Evolutionary conservation across 352 stramenopile genomes (phyloP).

Genomic region (Globisporangium splendens): DNA sequence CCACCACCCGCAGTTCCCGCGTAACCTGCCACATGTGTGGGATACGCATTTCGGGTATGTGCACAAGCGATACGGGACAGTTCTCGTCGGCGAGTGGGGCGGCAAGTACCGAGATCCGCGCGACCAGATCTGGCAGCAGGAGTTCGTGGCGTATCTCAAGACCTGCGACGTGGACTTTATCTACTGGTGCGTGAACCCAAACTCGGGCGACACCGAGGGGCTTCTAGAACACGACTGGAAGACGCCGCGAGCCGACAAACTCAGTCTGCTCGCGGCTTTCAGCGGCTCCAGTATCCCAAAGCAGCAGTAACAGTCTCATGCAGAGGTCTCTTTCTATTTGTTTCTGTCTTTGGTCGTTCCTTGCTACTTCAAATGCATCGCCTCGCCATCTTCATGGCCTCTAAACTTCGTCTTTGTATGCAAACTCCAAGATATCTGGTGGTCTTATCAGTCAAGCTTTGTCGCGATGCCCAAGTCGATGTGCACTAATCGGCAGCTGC

Average conservation of each 20-base stretch:
- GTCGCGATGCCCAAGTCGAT: constrained; percentile 47
- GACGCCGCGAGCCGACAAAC: constrained; percentile 37
- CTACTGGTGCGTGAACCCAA: constrained; percentile 71
- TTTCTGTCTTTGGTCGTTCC: too few relatives aligned
- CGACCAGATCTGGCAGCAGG: constrained; percentile 47
- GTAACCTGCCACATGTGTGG: constrained; percentile 56
- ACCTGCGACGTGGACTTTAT: constrained; percentile 29
- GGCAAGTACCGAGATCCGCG: constrained; percentile 28
- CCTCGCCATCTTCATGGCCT: too few relatives aligned
- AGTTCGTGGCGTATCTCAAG: constrained; percentile 39
- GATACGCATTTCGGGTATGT: constrained; percentile 54
- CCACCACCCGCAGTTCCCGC: constrained; percentile 24
- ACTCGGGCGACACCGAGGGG: constrained; percentile 55
- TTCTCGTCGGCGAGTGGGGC: constrained; percentile 67
- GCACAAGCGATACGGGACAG: constrained; percentile 21
- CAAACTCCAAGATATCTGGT: too few relatives aligned
- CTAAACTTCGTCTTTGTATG: too few relatives aligned
- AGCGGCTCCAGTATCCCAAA: constrained; percentile 27
- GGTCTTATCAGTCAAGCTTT: constrained; percentile 18
- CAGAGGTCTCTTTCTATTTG: too few relatives aligned
- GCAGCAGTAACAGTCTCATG: too few relatives aligned
- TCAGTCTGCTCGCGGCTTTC: constrained; percentile 42
- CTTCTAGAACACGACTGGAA: constrained; percentile 55
- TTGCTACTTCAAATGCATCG: too few relatives aligned
- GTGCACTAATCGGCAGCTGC: constrained; percentile 54